Evolutionary conservation across 768 basidiomycete species (phyloP).

Genomic region (Russula lepida): DNA sequence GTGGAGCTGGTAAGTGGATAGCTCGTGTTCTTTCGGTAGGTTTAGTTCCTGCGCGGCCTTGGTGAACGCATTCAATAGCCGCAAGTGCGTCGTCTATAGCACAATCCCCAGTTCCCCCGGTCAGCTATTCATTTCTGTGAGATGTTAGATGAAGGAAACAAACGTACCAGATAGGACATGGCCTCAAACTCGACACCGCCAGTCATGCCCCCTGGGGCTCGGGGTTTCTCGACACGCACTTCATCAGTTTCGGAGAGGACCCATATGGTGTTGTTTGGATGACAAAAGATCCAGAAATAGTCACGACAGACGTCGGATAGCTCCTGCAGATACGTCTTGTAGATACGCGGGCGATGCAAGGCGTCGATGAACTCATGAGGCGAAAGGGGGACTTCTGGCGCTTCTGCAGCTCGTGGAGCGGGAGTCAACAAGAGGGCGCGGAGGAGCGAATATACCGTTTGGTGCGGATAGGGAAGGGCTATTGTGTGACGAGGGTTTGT

Average conservation of each 20-base stretch:
- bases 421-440: conserved; percentile 68
- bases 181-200: conserved; percentile 98
- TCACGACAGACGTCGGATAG: conserved; percentile 87
- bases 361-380: conserved; percentile 78
- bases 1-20: conserved; percentile 79
- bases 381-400: conserved; percentile 49
- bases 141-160: background rate
- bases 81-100: conserved; percentile 76
- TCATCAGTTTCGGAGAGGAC: conserved; percentile 76
- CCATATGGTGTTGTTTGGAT: conserved; percentile 91
- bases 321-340: conserved; percentile 75
- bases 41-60: conserved; percentile 56
- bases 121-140: background rate
- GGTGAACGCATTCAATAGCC: conserved; percentile 74
- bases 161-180: conserved; percentile 78
- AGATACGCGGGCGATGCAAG: conserved; percentile 60
- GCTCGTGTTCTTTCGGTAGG: conserved; percentile 57
- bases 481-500: conserved; percentile 42
- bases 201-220: conserved; percentile 96
- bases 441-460: conserved; percentile 62
- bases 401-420: conserved; percentile 57
- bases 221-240: conserved; percentile 75
- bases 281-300: conserved; percentile 97
- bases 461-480: conserved; percentile 65
- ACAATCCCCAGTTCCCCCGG: background rate